Conservation (phyloP, 495 filamentous ascomycete species). For the Penicillium argentinense region DNA sequence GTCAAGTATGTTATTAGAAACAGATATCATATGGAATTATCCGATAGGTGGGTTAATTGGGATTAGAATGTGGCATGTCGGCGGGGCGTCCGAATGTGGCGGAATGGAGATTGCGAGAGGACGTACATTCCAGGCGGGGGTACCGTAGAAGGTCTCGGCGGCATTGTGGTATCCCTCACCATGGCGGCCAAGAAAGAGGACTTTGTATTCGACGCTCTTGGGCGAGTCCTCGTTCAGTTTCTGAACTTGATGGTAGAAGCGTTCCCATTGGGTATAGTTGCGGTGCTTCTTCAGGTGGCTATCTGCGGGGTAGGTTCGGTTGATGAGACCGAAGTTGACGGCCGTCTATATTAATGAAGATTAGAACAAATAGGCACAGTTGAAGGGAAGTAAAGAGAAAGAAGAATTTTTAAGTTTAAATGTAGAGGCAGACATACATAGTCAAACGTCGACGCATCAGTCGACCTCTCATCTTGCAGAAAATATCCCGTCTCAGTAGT, state of each 20-base stretch:
- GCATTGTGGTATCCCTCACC: slow-evolving; percentile 71
- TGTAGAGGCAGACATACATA: slow-evolving; percentile 48
- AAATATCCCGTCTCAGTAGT: slow-evolving; percentile 68
- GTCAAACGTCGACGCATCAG: slow-evolving; percentile 63
- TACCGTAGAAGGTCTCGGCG: slow-evolving; percentile 65
- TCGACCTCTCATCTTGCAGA: slow-evolving; percentile 64
- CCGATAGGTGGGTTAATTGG: background rate
- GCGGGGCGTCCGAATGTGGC: background rate
- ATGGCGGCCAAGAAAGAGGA: slow-evolving; percentile 68
- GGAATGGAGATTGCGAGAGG: slow-evolving; percentile 1
- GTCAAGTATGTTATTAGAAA: background rate
- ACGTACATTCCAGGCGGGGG: slow-evolving; percentile 64
- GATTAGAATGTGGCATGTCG: background rate
- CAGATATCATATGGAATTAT: background rate
- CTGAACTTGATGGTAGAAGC: slow-evolving; percentile 58
- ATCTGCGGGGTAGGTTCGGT: slow-evolving; percentile 55
- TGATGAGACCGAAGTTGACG: slow-evolving; percentile 67
- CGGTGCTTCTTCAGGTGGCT: slow-evolving; percentile 23
- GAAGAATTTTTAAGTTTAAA: background rate
- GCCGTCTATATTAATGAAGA: slow-evolving; percentile 41
- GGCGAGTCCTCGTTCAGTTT: slow-evolving; percentile 50
- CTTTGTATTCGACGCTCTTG: slow-evolving; percentile 58
- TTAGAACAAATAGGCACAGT: background rate
- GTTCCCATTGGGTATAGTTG: slow-evolving; percentile 60
- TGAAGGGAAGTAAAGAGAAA: background rate